Evolutionary conservation across 176 grass and related monocot genomes (phyloP), one percentile per base, ranked within the genome.

Genomic region (Rhynchospora pubera): DNA sequence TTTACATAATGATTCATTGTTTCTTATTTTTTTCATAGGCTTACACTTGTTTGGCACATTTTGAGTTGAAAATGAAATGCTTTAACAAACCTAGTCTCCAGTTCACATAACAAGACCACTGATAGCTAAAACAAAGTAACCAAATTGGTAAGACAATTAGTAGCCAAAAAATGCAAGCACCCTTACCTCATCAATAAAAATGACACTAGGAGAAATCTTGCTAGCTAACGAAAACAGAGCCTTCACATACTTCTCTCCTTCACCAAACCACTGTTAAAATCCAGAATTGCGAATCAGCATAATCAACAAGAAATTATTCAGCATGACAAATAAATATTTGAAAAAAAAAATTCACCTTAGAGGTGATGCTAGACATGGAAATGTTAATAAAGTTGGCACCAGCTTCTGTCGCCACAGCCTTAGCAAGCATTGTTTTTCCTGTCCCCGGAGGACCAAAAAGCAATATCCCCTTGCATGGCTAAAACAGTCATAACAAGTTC

Each of bases 341-440:
- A 60, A 57, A 8, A 47, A 68, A 5, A 3, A 73, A 75, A 48
- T 15, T 45, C 79, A 98, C 95, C 92, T 98, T 98, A 15, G 95
- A 98, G 45, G 90, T 88, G 34, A 98, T 98, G 89, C 95, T 98
- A 70, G 95, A 98, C 92, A 98, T 98, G 47, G 95, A 98, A 91
- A 94, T 91, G 80, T 98, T 98, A 66, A 98, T 98, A 84, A 98
- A 98, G 70, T 98, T 98, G 66, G 95, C 92, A 79, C 95, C 95
- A 66, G 95, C 95, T 83, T 98, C 95, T 55, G 95, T 98, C 13
- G 95, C 95, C 89, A 98, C 95, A 87, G 95, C 95, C 94, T 98
- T 98, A 81, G 95, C 95, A 87, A 98, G 95, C 95, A 98, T 98
- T 44, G 95, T 98, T 86, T 98, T 98, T 46, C 95, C 95, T 11